phyloP scores from a whole-genome alignment of 768 basidiomycete species.

The Mycena polygramma region DNA sequence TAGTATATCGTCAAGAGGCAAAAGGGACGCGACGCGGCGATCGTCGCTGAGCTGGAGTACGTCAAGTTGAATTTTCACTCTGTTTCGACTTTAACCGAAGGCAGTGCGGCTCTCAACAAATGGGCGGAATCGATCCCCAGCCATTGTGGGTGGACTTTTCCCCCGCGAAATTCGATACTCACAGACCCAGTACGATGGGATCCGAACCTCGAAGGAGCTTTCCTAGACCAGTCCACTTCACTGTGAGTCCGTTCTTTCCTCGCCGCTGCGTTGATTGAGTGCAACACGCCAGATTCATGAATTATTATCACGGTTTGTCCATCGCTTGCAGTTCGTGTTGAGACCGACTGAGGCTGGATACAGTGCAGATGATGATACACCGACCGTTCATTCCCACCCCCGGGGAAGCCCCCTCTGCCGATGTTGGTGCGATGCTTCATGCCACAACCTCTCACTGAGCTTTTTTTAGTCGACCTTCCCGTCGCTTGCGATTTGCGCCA shows the following conservation, averaged over 20 bases:
- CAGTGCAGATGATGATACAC: slow-evolving; percentile 57
- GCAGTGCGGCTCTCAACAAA: slow-evolving; percentile 62
- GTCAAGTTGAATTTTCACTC: neutral
- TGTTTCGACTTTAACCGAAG: no score
- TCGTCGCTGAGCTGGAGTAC: slow-evolving; percentile 31
- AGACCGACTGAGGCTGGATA: slow-evolving; percentile 1
- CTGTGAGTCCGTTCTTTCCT: neutral
- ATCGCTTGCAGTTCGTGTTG: neutral
- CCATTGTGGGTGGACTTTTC: slow-evolving; percentile 44
- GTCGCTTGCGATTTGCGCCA: slow-evolving; percentile 58
- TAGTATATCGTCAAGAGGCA: slow-evolving; percentile 23
- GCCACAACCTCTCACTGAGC: no score
- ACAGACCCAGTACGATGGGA: slow-evolving; percentile 52
- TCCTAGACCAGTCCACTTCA: slow-evolving; percentile 29
- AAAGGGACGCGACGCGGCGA: neutral
- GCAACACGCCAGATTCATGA: slow-evolving; percentile 39
- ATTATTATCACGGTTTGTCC: slow-evolving; percentile 51
- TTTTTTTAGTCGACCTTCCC: slow-evolving; percentile 43
- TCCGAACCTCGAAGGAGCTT: slow-evolving; percentile 46
- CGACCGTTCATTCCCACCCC: slow-evolving; percentile 58
- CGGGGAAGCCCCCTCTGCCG: neutral
- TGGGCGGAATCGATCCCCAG: slow-evolving; percentile 70
- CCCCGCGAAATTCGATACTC: neutral
- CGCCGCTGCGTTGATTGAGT: neutral
- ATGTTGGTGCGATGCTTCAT: neutral